Conservation (phyloP, 2,329 filamentous ascomycete species). For the Peltaster fructicola region DNA sequence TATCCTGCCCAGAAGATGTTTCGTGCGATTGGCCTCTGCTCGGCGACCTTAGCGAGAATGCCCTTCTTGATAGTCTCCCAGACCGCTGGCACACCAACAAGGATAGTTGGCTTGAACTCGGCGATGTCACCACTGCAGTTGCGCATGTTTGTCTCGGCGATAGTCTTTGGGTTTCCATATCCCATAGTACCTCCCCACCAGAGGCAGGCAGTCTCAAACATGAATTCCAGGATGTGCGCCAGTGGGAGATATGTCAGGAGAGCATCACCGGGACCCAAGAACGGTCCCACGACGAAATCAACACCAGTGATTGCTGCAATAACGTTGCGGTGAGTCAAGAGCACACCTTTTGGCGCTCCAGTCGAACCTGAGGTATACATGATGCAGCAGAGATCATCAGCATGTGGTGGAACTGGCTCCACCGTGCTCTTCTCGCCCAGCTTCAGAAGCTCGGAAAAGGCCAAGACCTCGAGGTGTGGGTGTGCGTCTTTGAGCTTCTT, state of each 20-base stretch:
- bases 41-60: slow-evolving; percentile 61
- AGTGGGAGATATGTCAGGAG: slow-evolving; percentile 84
- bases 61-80: slow-evolving; percentile 98
- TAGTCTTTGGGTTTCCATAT: slow-evolving; percentile 77
- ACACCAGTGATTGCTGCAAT: slow-evolving; percentile 71
- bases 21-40: slow-evolving; percentile 49
- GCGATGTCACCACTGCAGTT: slow-evolving; percentile 90
- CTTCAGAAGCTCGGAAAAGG: slow-evolving; percentile 38
- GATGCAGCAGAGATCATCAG: slow-evolving; percentile 65
- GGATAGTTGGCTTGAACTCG: slow-evolving; percentile 72
- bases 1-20: slow-evolving; percentile 61
- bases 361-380: slow-evolving; percentile 79
- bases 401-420: slow-evolving; percentile 51
- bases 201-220: slow-evolving; percentile 79
- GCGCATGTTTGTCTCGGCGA: slow-evolving; percentile 69
- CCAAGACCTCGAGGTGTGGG: slow-evolving; percentile 34
- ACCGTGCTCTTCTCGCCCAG: slow-evolving; percentile 47
- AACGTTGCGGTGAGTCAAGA: slow-evolving; percentile 64
- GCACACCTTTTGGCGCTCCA: slow-evolving; percentile 74
- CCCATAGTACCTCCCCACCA: slow-evolving; percentile 85
- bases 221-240: slow-evolving; percentile 91
- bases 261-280: slow-evolving; percentile 58
- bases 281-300: slow-evolving; percentile 56
- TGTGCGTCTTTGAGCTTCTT: slow-evolving; percentile 36
- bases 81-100: slow-evolving; percentile 88